A percentile compares a stretch with the other conserved stretches of the same genome.
These are phyloP conservation scores for Clarkia xantiana DNA, from an alignment of 345 rosid species.

Conservation along the genomic window DNA sequence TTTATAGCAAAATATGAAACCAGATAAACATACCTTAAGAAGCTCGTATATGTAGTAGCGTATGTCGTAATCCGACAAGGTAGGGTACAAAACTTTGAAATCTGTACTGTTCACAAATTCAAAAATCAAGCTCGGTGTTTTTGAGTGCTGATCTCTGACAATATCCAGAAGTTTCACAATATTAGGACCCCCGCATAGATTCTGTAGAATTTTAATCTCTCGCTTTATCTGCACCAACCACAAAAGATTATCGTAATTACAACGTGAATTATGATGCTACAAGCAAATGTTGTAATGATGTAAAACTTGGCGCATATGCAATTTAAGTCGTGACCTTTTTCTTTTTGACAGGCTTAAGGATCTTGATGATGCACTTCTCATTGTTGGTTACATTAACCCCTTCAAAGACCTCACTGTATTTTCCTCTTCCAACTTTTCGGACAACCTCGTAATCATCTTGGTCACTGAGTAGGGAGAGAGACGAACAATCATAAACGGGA, in stretches of 20 bases:
- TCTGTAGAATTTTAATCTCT: slow-evolving; percentile 75
- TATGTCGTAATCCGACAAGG: slow-evolving; percentile 63
- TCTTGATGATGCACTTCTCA: slow-evolving; percentile 59
- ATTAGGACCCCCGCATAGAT: slow-evolving; percentile 73
- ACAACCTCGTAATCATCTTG: slow-evolving; percentile 83
- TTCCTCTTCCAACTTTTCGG: slow-evolving; percentile 80
- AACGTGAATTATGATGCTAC: not conserved
- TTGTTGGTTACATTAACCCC: slow-evolving; percentile 49
- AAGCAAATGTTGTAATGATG: not conserved
- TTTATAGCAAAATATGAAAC: not conserved
- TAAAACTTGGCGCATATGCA: too few species aligned
- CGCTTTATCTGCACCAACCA: slow-evolving; percentile 52
- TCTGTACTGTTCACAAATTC: slow-evolving; percentile 69
- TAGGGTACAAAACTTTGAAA: slow-evolving; percentile 69
- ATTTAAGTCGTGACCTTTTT: slow-evolving; percentile 46
- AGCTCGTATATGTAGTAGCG: slow-evolving; percentile 71
- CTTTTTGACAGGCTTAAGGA: slow-evolving; percentile 75
- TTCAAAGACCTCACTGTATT: slow-evolving; percentile 78
- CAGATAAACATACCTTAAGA: slow-evolving; percentile 40
- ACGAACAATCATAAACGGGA: not conserved
- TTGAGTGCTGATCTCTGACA: slow-evolving; percentile 74
- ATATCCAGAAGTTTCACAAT: slow-evolving; percentile 68
- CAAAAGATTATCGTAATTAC: slow-evolving; percentile 3
- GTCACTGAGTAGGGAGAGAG: slow-evolving; percentile 23
- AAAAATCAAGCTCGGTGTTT: slow-evolving; percentile 80